Evolutionary conservation across 192 early-diverging fungal species (phyloP).

Genomic region (Coemansia sp.): DNA sequence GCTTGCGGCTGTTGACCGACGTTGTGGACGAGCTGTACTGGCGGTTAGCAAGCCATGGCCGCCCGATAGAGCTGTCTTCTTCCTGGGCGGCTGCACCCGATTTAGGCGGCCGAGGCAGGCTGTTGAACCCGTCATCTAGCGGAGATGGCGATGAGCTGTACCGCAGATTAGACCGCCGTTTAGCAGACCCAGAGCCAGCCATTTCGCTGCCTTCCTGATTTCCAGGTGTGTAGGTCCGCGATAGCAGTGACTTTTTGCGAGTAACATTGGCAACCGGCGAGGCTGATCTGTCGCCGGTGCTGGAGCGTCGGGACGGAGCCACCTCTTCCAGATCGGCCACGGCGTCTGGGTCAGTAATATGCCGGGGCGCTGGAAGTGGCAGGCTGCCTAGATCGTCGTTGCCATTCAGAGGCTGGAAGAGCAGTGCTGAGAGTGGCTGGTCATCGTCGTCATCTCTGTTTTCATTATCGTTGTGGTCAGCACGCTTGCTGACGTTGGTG

Average conservation of each 20-base stretch:
- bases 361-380: constrained; percentile 43
- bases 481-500: background rate
- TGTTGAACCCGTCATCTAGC: constrained; percentile 1
- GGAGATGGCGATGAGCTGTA: constrained; percentile 10
- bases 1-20: constrained; percentile 24
- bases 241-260: constrained; percentile 43
- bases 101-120: constrained; percentile 12
- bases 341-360: constrained; percentile 34
- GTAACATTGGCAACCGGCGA: constrained; percentile 28
- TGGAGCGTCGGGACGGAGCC: constrained; percentile 18
- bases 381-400: constrained; percentile 36
- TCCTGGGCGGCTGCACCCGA: background rate
- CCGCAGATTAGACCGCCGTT: constrained; percentile 6
- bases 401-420: constrained; percentile 18
- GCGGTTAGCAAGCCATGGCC: constrained; percentile 32
- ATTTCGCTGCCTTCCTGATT: background rate
- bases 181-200: background rate
- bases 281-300: constrained; percentile 25
- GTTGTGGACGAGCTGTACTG: constrained; percentile 32
- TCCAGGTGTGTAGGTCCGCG: constrained; percentile 20
- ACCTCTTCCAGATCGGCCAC: constrained; percentile 34
- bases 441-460: constrained; percentile 36
- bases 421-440: constrained; percentile 42
- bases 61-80: constrained; percentile 4
- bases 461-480: background rate